phyloP scores from a whole-genome alignment of 2,329 filamentous ascomycete species.

The Penicillium hordei region DNA sequence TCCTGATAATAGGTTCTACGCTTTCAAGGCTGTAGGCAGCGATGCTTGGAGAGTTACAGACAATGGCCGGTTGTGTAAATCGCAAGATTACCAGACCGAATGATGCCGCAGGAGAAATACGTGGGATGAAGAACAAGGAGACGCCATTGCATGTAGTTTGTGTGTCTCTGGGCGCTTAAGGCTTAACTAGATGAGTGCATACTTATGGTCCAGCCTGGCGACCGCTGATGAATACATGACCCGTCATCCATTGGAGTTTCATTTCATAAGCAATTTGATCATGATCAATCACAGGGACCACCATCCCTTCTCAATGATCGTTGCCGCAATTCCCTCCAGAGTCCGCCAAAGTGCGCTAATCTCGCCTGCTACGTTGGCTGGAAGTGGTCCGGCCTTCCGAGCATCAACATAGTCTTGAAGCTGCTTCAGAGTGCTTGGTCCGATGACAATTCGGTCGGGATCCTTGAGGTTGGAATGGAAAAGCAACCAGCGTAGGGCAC shows the following conservation, averaged over 20 bases:
- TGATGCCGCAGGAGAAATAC: neutral
- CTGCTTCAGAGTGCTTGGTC: conserved; percentile 1
- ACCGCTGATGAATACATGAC: neutral
- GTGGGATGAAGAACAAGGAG: neutral
- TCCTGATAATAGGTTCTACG: conserved; percentile 12
- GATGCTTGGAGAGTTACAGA: conserved; percentile 2
- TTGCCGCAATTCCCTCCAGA: neutral
- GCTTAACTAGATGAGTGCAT: neutral
- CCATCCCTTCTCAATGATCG: conserved; percentile 7
- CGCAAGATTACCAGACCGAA: neutral
- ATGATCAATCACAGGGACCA: neutral
- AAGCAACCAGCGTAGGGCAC: conserved; percentile 5
- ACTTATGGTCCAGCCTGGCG: neutral
- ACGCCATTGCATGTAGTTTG: neutral
- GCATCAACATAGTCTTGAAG: conserved; percentile 3
- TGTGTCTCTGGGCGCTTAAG: neutral
- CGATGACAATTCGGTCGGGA: conserved; percentile 2
- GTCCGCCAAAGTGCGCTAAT: neutral
- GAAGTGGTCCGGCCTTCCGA: neutral
- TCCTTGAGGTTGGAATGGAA: conserved; percentile 1
- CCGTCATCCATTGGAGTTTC: neutral
- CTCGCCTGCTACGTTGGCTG: neutral
- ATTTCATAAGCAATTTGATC: neutral
- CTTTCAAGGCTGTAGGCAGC: conserved; percentile 15
- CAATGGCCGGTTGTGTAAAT: neutral